phyloP scores from a whole-genome alignment of 169 alveolate genomes.

The Plasmodium fragile region DNA sequence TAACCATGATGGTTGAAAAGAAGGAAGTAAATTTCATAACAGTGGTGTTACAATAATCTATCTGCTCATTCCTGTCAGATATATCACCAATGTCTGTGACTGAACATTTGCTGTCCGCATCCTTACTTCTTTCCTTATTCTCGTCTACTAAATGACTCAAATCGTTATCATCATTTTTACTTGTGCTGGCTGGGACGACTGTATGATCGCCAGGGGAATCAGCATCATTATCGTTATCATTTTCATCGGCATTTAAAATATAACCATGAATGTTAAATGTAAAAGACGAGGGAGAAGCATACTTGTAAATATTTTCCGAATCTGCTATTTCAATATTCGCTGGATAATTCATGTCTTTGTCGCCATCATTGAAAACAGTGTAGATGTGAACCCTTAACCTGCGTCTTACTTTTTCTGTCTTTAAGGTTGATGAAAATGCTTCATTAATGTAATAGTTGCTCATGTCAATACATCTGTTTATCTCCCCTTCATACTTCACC shows the following conservation, averaged over 20 bases:
- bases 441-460: constrained; percentile 70
- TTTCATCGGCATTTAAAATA: constrained; percentile 64
- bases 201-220: constrained; percentile 22
- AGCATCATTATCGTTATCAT: constrained; percentile 46
- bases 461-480: constrained; percentile 66
- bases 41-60: constrained; percentile 63
- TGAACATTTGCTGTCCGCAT: constrained; percentile 47
- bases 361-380: constrained; percentile 70
- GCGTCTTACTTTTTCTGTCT: constrained; percentile 60
- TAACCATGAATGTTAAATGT: constrained; percentile 75
- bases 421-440: constrained; percentile 56
- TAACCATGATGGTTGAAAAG: constrained; percentile 73
- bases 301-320: constrained; percentile 29
- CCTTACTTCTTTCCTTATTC: neutral
- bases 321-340: constrained; percentile 44
- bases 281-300: constrained; percentile 63
- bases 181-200: neutral
- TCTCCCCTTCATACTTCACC: constrained; percentile 59
- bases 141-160: neutral
- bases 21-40: constrained; percentile 74
- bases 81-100: constrained; percentile 40
- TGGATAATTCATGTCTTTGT: constrained; percentile 61
- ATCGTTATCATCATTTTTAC: neutral
- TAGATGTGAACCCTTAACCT: constrained; percentile 59
- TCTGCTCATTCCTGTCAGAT: constrained; percentile 35